Evolutionary conservation across 2,329 filamentous ascomycete genomes (phyloP).

Genomic region (Sclerotinia borealis): DNA sequence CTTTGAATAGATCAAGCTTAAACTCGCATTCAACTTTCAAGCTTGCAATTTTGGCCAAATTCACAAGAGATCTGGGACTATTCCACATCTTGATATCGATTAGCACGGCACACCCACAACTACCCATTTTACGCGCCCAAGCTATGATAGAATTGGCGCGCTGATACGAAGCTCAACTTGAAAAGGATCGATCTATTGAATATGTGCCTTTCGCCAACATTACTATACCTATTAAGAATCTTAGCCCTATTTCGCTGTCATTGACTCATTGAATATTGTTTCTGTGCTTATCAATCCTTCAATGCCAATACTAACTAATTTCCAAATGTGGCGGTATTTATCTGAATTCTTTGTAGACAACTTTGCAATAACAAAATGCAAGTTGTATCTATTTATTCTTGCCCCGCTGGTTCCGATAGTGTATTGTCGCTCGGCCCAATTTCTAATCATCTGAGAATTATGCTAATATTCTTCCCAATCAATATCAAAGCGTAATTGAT

Average conservation of each 20-base stretch:
- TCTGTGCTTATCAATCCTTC: background rate
- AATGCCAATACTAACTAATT: background rate
- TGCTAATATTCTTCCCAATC: background rate
- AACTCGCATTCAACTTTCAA: background rate
- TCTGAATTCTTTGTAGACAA: background rate
- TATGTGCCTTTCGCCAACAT: background rate
- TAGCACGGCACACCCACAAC: background rate
- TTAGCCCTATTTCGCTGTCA: background rate
- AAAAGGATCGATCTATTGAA: background rate
- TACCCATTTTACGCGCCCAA: slow-evolving; percentile 8
- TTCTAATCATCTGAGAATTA: background rate
- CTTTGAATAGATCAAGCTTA: background rate
- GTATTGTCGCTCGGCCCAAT: background rate
- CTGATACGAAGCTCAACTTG: background rate
- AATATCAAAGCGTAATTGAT: background rate
- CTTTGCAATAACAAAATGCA: background rate
- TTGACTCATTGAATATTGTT: no score
- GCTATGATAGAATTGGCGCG: background rate
- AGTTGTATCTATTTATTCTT: background rate
- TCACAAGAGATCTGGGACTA: slow-evolving; percentile 7
- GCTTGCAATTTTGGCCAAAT: background rate
- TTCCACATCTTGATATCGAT: background rate
- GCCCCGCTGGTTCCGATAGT: background rate
- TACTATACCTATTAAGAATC: background rate
- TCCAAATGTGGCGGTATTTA: background rate